phyloP scores from a whole-genome alignment of 2,329 filamentous ascomycete genomes.

The Penicillium sp. region DNA sequence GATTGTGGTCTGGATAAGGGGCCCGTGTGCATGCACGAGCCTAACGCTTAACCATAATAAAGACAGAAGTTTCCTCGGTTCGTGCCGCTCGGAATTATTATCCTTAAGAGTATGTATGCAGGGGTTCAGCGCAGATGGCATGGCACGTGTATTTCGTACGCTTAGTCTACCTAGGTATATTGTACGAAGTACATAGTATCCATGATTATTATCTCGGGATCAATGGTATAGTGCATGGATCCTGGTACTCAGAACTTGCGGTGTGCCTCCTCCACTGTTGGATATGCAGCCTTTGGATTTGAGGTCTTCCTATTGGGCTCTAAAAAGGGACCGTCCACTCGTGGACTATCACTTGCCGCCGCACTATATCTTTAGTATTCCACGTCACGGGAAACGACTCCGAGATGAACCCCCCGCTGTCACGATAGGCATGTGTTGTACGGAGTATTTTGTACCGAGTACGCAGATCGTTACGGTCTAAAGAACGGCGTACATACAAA shows the following conservation, averaged over 20 bases:
- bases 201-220: too few relatives aligned
- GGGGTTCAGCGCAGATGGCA: not conserved
- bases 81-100: conserved; percentile 6
- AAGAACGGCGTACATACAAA: too few relatives aligned
- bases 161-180: not conserved
- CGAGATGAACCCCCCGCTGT: not conserved
- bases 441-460: too few relatives aligned
- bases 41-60: conserved; percentile 5
- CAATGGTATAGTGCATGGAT: too few relatives aligned
- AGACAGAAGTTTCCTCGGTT: conserved; percentile 2
- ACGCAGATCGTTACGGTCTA: not conserved
- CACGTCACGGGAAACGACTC: not conserved
- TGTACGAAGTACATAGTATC: too few relatives aligned
- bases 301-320: not conserved
- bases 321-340: not conserved
- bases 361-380: not conserved
- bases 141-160: not conserved
- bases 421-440: too few relatives aligned
- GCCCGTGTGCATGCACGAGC: not conserved
- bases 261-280: not conserved
- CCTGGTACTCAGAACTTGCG: not conserved
- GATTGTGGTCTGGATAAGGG: not conserved
- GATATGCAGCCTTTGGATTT: not conserved
- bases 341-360: not conserved
- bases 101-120: conserved; percentile 2